These are phyloP conservation scores for Serendipita indica DNA, from an alignment of 768 basidiomycete species.

Conservation along the genomic window DNA sequence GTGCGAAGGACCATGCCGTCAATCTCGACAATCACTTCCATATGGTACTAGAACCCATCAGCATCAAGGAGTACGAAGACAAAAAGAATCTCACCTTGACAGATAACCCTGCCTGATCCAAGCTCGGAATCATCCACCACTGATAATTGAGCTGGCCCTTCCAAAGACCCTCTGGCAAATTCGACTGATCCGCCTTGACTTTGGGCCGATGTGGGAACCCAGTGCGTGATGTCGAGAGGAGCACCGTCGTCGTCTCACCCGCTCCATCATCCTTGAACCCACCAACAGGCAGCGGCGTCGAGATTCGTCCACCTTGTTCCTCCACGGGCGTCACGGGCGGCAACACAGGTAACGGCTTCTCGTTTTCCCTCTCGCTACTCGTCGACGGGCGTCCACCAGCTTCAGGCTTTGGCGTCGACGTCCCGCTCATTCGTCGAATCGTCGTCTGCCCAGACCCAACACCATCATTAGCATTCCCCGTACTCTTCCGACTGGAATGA, in stretches of 20 bases:
- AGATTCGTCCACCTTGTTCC: neutral
- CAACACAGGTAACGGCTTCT: neutral
- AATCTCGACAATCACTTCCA: neutral
- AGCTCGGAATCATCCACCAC: neutral
- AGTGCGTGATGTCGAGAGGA: neutral
- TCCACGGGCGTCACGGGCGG: neutral
- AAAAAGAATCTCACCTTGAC: neutral
- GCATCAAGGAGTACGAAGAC: neutral
- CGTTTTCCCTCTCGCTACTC: neutral
- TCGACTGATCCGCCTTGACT: neutral
- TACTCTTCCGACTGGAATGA: neutral
- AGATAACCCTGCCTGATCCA: neutral
- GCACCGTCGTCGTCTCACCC: neutral
- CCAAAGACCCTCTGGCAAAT: neutral
- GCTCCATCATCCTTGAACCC: neutral
- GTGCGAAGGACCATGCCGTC: neutral
- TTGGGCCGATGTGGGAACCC: slow-evolving; percentile 1
- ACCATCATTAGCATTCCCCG: neutral
- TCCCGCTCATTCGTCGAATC: neutral
- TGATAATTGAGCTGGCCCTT: neutral
- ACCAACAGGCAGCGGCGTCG: neutral
- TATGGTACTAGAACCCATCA: neutral
- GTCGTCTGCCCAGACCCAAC: neutral
- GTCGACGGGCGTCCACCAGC: neutral
- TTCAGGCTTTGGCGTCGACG: neutral